phyloP scores from a whole-genome alignment of 805 yeast species.

The Hagleromyces aurorensis region DNA sequence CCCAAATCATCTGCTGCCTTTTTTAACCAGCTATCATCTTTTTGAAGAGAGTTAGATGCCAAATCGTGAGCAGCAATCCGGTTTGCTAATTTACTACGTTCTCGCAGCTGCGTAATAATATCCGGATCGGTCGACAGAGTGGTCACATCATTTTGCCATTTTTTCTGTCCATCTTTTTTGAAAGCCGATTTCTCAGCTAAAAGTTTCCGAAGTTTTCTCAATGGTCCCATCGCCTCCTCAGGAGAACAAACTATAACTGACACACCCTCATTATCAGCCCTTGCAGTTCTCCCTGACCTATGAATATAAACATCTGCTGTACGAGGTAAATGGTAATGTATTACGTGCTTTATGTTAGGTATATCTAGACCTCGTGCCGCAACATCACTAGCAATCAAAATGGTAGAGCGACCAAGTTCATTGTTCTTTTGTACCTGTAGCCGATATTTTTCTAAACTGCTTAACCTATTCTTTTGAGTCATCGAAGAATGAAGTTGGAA shows the following conservation, averaged over 20 bases:
- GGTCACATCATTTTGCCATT: constrained; percentile 50
- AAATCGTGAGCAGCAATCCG: constrained; percentile 68
- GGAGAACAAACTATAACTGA: constrained; percentile 90
- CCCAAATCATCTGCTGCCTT: constrained; percentile 94
- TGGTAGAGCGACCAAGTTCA: constrained; percentile 44
- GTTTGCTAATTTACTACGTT: constrained; percentile 60
- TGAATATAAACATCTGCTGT: constrained; percentile 92
- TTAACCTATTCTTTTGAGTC: constrained; percentile 88
- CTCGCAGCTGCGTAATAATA: constrained; percentile 59
- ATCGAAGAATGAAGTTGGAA: constrained; percentile 86
- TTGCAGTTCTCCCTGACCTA: constrained; percentile 97
- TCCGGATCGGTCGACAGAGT: constrained; percentile 71
- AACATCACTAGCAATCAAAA: constrained; percentile 89
- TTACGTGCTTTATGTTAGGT: constrained; percentile 83
- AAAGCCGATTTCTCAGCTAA: constrained; percentile 32
- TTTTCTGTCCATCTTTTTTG: constrained; percentile 31
- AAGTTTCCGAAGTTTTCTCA: constrained; percentile 60
- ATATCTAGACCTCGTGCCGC: constrained; percentile 98
- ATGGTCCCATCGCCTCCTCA: constrained; percentile 85
- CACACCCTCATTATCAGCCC: constrained; percentile 93
- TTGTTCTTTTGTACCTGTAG: constrained; percentile 36
- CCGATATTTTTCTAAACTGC: constrained; percentile 75
- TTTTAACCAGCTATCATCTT: constrained; percentile 73
- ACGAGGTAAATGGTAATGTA: constrained; percentile 92
- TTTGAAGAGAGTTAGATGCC: constrained; percentile 48